Conservation (phyloP, 2,329 filamentous ascomycete genomes). For the Phialophora macrospora region DNA sequence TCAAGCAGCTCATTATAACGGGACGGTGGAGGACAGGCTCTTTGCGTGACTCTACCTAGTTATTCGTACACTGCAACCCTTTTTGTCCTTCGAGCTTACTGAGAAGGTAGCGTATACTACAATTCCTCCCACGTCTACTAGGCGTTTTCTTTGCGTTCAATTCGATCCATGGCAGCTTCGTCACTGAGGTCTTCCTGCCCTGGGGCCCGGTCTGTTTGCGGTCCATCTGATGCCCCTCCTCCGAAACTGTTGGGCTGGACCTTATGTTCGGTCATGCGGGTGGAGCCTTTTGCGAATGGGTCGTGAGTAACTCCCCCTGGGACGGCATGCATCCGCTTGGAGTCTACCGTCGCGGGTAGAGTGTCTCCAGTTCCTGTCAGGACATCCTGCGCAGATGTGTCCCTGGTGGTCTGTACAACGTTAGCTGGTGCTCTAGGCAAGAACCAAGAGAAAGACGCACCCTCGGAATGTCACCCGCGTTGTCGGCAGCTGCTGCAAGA, state of each 20-base stretch:
- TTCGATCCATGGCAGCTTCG: conserved; percentile 34
- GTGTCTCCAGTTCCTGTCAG: conserved; percentile 50
- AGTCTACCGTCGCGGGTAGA: conserved; percentile 46
- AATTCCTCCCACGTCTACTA: neutral
- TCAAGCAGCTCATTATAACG: too few relatives aligned
- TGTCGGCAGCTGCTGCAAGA: conserved; percentile 53
- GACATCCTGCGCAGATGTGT: conserved; percentile 47
- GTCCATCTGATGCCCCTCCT: conserved; percentile 46
- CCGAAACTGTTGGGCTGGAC: conserved; percentile 47
- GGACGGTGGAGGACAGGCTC: too few relatives aligned
- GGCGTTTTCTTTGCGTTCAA: conserved; percentile 32
- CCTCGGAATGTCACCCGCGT: conserved; percentile 54
- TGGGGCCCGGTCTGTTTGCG: conserved; percentile 42
- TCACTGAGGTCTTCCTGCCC: conserved; percentile 43
- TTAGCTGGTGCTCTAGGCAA: neutral
- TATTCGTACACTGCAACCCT: neutral
- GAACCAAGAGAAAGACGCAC: too few relatives aligned
- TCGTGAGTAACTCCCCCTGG: conserved; percentile 41
- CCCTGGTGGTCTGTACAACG: conserved; percentile 37
- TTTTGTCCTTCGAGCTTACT: neutral
- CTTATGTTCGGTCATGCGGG: conserved; percentile 49
- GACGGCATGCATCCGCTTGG: conserved; percentile 47
- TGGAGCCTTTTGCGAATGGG: conserved; percentile 46
- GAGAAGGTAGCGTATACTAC: neutral
- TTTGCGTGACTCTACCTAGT: too few relatives aligned